phyloP scores from a whole-genome alignment of 108 stramenopile species.

The Epithemia pelagica region DNA sequence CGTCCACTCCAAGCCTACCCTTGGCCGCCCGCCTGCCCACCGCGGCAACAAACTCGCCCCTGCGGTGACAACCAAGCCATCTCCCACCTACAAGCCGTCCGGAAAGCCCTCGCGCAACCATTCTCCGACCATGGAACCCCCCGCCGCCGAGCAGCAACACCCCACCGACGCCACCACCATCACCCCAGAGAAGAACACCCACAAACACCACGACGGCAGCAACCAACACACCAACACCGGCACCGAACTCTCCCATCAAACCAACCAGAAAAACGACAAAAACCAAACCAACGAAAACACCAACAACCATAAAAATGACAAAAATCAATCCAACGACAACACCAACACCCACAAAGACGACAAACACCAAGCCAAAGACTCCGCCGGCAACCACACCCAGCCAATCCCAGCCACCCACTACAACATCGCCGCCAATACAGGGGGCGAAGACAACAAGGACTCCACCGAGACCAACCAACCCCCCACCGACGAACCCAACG shows the following conservation, averaged over 20 bases:
- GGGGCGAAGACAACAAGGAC: not conserved
- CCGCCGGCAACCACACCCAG: not conserved
- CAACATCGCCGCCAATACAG: not conserved
- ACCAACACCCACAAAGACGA: too few relatives aligned
- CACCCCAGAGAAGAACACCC: not conserved
- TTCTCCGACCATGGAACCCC: not conserved
- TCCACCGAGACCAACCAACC: too few relatives aligned
- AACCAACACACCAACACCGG: not conserved
- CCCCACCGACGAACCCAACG: too few relatives aligned
- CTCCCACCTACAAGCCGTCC: too few relatives aligned
- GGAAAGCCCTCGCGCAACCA: not conserved
- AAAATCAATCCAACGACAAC: too few relatives aligned
- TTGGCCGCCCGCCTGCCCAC: too few relatives aligned
- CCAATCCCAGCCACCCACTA: not conserved
- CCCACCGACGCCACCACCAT: not conserved
- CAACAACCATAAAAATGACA: not conserved
- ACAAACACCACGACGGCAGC: not conserved
- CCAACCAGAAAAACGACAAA: not conserved
- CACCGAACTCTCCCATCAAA: not conserved
- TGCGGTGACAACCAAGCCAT: too few relatives aligned
- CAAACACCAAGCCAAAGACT: not conserved
- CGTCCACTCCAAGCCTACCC: too few relatives aligned
- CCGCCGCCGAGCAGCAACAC: too few relatives aligned
- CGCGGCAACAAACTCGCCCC: too few relatives aligned
- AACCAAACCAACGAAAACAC: not conserved